Evolutionary conservation across 2,329 filamentous ascomycete species (phyloP), one percentile per base, ranked within the genome.

Genomic region (Fusarium lateritium): DNA sequence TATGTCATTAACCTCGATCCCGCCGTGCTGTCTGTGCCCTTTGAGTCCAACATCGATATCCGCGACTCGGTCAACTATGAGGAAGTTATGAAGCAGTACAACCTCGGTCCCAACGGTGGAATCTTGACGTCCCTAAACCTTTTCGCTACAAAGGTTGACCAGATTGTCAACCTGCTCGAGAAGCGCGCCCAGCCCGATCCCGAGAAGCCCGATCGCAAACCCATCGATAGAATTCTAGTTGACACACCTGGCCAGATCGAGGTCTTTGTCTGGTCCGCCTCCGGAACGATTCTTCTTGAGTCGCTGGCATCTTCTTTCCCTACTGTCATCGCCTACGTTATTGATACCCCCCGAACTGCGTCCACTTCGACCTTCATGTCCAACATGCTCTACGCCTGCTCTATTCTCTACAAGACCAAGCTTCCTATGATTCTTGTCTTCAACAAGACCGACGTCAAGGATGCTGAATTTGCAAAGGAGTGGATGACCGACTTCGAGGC

Each of bases 401-500:
- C 93, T 63, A 99, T 99, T 69, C 88, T 99, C 17, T 99, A 99
- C 88, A 98, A 98, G 84, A 98, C 95, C 3, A 97, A 97, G 79
- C 85, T 99, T 1, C 96, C 96, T 24, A 99, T 99, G 96, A 97
- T 99, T 55, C 83, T 99, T 9, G 96, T 99, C 13, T 98, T 99
- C 86, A 99, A 99, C 85, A 99, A 99, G 84, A 98, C 94, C 0
- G 96, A 99, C 76, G 94, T 97, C 42, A 94, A 97, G 79, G 92
- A 97, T 75, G 93, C 94, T 0, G 87, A 88, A 26, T 97, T 97
- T 76, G 96, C 94, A 2, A 96, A 95, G 82, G 94, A 98, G 77
- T 99, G 97, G 96, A 99, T 99, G 96, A 97, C 94, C 7, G 95
- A 99, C 79, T 99, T 98, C 76, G 96, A 99, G 71, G 90, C 92